Percentiles rank a stretch among this genome's conserved stretches.
phyloP scores from a whole-genome alignment of 2,329 filamentous ascomycete species.

The Aureobasidium sp. region DNA sequence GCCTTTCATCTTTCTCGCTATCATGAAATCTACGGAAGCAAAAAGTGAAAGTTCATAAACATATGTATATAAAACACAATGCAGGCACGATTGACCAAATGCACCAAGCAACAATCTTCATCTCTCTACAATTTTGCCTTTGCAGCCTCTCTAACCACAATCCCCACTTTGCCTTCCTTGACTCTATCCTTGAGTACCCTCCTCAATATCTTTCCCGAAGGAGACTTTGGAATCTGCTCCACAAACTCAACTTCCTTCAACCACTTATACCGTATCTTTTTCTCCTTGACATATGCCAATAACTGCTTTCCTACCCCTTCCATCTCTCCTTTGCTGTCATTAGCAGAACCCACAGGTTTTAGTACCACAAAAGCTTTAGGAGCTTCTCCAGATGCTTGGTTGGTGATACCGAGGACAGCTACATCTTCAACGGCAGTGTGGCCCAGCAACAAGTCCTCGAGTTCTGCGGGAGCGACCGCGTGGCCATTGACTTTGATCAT shows the following conservation, averaged over 20 bases:
- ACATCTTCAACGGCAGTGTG: conserved; percentile 49
- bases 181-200: conserved; percentile 46
- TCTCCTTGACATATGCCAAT: conserved; percentile 52
- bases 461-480: conserved; percentile 53
- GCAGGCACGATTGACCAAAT: no score
- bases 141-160: conserved; percentile 25
- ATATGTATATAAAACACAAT: no score
- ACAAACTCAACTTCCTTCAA: conserved; percentile 57
- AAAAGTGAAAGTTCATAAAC: no score
- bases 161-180: conserved; percentile 22
- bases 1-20: no score
- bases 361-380: conserved; percentile 50
- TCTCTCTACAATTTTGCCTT: conserved; percentile 22
- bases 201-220: conserved; percentile 65
- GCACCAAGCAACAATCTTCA: no score
- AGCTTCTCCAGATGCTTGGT: conserved; percentile 48
- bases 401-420: conserved; percentile 45
- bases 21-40: no score
- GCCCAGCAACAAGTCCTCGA: conserved; percentile 53
- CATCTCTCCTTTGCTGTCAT: no score
- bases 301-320: no score
- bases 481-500: conserved; percentile 61
- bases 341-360: conserved; percentile 24
- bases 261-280: conserved; percentile 62
- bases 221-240: conserved; percentile 61